Percentiles rank a stretch among this genome's conserved stretches.
These are phyloP conservation scores for Diaporthe sp. DNA, from an alignment of 2,329 filamentous ascomycete genomes.

Conservation along the genomic window DNA sequence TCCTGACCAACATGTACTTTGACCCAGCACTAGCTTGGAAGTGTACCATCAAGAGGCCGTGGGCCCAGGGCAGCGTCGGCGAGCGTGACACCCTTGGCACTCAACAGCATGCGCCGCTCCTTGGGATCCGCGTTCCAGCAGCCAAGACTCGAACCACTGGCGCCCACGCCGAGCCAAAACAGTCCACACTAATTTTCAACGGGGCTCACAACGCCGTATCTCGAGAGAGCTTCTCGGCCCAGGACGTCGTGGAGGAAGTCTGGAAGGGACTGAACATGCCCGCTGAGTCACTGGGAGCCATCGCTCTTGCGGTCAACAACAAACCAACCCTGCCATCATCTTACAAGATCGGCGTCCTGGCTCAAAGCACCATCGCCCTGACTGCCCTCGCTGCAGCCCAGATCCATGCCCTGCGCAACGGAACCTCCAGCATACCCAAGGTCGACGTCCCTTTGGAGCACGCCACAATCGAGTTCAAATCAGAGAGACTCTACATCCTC, in stretches of 20 bases:
- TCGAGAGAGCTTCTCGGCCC: neutral
- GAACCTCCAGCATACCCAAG: neutral
- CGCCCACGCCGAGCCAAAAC: no score
- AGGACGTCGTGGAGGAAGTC: neutral
- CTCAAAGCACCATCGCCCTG: neutral
- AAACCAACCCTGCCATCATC: neutral
- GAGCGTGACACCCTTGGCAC: conserved; percentile 11
- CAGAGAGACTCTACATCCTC: neutral
- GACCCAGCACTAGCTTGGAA: conserved; percentile 7
- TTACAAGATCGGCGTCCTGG: neutral
- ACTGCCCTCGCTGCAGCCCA: neutral
- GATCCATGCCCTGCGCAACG: neutral
- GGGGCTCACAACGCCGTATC: neutral
- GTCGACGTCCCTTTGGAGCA: neutral
- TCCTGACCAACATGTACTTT: neutral
- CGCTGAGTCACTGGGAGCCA: neutral
- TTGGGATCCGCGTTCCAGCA: neutral
- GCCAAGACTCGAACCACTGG: neutral
- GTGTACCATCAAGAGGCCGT: neutral
- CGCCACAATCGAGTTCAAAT: conserved; percentile 1
- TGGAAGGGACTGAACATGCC: neutral
- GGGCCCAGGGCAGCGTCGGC: conserved; percentile 14
- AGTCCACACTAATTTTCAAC: no score
- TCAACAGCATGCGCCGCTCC: neutral
- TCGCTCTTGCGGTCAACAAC: neutral